Base-by-base conservation (phyloP, 2,329 filamentous ascomycete species). In the Knoxdaviesia proteae region DNA sequence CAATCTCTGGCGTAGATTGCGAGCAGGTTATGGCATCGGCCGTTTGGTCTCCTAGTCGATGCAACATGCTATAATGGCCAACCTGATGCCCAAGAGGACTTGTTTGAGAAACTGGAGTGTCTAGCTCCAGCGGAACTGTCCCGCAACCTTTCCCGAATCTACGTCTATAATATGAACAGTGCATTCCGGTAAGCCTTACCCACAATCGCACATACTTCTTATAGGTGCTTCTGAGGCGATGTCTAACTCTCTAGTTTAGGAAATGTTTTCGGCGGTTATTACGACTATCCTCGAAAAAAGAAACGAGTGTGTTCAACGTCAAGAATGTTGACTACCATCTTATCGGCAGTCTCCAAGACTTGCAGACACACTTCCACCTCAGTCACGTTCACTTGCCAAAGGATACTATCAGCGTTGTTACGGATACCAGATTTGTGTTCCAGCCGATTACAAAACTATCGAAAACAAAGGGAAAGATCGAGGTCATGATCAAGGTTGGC, bases 121-220 rank as follows among this genome's bases (percentile, higher is more conserved):
- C 62, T 81, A 3, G 74, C 71, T 4, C 76, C 77, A 0, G 63
- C 64, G 0, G 77, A 81, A 49, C 55, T 80, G 38, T 64, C 68
- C 2, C 64, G 63, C 42, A 71, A 76, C 46, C 58, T 80, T 4
- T 63, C 68, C 1, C 65, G 74, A 35, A 65, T 79, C 36, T 81
- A 80, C 48, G 64, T 81, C 10, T 80, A 81, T 56, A 81, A 81
- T 52, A 80, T 80, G 75, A 81, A 81, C 50, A 79, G 71, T 51
- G 69, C 74, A 7, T 80, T 77, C 54, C 68, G 71, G 68, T 71
- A 58, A 47, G 61, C 44, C 34, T 6, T 10, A 36, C 9, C 9
- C 8, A 9, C 9, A 36, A 36, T 9, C 11, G 34, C 9, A 11
- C 9, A 9, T 9, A 11, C 34, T 36, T 36, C 34, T 9, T 36